Evolutionary conservation across 139 green algal genomes (phyloP).

Genomic region (Chlamydomonas sphaeroides): DNA sequence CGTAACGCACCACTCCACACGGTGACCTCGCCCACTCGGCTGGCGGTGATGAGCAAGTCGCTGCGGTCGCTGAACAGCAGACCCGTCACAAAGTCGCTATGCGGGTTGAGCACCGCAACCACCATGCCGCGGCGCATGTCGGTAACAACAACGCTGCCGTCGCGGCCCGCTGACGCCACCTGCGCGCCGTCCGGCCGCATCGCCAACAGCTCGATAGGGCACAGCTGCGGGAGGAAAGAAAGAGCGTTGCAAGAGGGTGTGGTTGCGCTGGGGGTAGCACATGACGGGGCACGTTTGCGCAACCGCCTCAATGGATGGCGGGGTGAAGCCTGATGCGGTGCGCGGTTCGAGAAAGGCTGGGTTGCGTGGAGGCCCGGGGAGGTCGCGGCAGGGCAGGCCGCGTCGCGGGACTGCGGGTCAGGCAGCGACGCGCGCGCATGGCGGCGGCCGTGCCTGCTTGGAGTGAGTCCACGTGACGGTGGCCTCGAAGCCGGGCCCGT

Average conservation of each 20-base stretch:
- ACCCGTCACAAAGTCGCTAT: conserved; percentile 37
- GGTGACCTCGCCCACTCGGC: conserved; percentile 23
- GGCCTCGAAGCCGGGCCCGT: conserved; percentile 19
- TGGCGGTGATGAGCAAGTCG: conserved; percentile 20
- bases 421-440: too few relatives aligned
- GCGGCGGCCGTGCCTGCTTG: conserved; percentile 26
- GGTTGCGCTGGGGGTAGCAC: too few relatives aligned
- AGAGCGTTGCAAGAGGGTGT: too few relatives aligned
- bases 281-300: too few relatives aligned
- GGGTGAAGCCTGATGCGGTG: too few relatives aligned
- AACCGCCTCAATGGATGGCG: too few relatives aligned
- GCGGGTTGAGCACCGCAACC: neutral
- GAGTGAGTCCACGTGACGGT: conserved; percentile 28
- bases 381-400: too few relatives aligned
- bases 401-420: too few relatives aligned
- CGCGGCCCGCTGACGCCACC: conserved; percentile 21
- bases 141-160: conserved; percentile 31
- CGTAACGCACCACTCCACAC: conserved; percentile 38
- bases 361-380: too few relatives aligned
- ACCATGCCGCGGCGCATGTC: conserved; percentile 7
- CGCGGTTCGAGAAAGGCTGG: too few relatives aligned
- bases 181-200: conserved; percentile 17
- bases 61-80: conserved; percentile 21
- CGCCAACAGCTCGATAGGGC: conserved; percentile 31
- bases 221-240: neutral